These are phyloP conservation scores for Gryganskiella cystojenkinii DNA, from an alignment of 192 early-diverging fungal genomes.

Conservation along the genomic window DNA sequence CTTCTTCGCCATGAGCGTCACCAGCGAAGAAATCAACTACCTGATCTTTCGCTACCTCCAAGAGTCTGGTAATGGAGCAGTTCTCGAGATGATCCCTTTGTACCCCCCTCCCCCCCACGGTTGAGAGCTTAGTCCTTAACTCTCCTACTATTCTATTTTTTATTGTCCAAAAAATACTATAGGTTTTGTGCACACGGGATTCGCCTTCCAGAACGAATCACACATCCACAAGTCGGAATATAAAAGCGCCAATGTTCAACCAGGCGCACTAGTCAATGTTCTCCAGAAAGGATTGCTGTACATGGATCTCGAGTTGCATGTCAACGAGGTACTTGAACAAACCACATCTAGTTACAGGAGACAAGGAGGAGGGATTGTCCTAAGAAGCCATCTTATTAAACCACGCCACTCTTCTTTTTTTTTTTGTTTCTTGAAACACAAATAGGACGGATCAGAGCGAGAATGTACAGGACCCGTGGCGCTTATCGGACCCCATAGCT, in stretches of 20 bases:
- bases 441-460: slow-evolving; percentile 84
- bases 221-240: slow-evolving; percentile 73
- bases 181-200: slow-evolving; percentile 90
- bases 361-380: neutral
- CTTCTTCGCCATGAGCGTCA: slow-evolving; percentile 69
- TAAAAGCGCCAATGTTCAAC: slow-evolving; percentile 73
- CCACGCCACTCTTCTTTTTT: neutral
- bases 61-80: slow-evolving; percentile 73
- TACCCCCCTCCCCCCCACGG: too few species aligned
- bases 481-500: slow-evolving; percentile 73
- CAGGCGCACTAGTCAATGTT: slow-evolving; percentile 85
- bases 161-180: too few species aligned
- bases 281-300: slow-evolving; percentile 95
- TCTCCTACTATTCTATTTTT: too few species aligned
- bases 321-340: slow-evolving; percentile 84
- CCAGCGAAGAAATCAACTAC: slow-evolving; percentile 90
- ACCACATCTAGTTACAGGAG: neutral
- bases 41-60: slow-evolving; percentile 87
- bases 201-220: slow-evolving; percentile 88
- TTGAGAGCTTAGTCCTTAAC: too few species aligned
- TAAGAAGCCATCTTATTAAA: neutral
- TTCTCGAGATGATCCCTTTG: neutral
- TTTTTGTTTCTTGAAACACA: neutral
- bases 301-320: slow-evolving; percentile 89
- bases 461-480: slow-evolving; percentile 79